Base-by-base conservation (phyloP, 305 asterid genomes). In the Fraxinus albicans region DNA sequence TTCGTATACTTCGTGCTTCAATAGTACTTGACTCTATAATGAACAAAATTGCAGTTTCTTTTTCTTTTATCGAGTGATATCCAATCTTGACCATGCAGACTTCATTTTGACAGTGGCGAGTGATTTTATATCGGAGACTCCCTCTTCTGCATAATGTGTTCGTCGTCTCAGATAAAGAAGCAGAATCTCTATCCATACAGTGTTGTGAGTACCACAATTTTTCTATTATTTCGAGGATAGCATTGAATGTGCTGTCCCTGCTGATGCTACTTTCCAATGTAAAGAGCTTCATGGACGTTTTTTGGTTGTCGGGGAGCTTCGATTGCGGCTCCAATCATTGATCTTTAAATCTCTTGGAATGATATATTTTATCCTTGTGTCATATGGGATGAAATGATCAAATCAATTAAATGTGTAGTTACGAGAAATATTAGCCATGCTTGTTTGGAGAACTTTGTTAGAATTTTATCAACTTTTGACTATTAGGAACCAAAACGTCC, bases 61-160 rank as follows among this genome's bases (percentile, higher is more conserved):
- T 40, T 40, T 1, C 50, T 40, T 40, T 40, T 40, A 40, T 40
- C 0, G 50, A 40, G 50, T 40, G 50, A 40, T 40, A 40, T 8
- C 50, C 50, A 40, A 40, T 40, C 50, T 40, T 40, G 50, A 40
- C 50, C 2, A 40, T 8, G 50, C 50, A 40, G 15, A 35, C 6
- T 9, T 69, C 19, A 13, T 76, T 31, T 10, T 19, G 65, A 70
- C 90, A 89, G 91, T 79, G 73, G 92, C 87, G 3, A 73, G 58
- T 4, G 88, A 86, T 31, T 88, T 89, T 83, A 81, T 86, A 84
- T 87, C 87, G 40, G 31, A 83, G 8, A 73, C 83, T 84, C 35
- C 82, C 23, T 17, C 80, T 58, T 36, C 77, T 73, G 73, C 75
- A 38, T 87, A 82, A 67, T 10, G 35, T 3, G 34, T 60, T 60